A percentile compares a stretch with the other conserved stretches of the same genome.
Evolutionary conservation across 345 rosid genomes (phyloP).

Genomic region (Gynandropsis gynandra): DNA sequence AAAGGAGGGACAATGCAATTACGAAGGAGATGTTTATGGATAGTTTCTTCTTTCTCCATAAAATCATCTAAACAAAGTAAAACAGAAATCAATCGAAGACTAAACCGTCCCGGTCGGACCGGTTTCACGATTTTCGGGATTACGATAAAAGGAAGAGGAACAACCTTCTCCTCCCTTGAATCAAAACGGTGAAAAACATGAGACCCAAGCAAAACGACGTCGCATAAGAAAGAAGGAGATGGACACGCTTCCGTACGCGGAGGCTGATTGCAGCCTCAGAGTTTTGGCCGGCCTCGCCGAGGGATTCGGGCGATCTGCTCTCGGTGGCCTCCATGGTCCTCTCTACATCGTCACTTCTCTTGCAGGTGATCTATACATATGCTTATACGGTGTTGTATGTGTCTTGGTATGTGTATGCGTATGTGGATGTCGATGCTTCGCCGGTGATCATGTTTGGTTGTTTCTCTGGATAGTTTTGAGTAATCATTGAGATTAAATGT

Average conservation of each 20-base stretch:
- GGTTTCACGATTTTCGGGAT: too few relatives aligned
- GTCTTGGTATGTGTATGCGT: not conserved
- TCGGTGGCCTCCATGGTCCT: constrained; percentile 70
- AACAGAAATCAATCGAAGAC: too few relatives aligned
- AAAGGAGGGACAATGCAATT: too few relatives aligned
- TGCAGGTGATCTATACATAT: constrained; percentile 34
- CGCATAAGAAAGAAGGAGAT: constrained; percentile 20
- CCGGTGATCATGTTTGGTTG: not conserved
- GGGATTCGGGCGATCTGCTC: constrained; percentile 62
- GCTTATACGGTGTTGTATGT: not conserved
- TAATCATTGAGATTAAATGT: not conserved
- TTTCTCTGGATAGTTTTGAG: not conserved
- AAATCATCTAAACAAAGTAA: too few relatives aligned
- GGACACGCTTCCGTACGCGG: constrained; percentile 53
- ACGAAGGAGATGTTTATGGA: too few relatives aligned
- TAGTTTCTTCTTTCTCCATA: too few relatives aligned
- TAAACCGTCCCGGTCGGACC: too few relatives aligned
- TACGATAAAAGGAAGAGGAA: too few relatives aligned
- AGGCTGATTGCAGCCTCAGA: constrained; percentile 47
- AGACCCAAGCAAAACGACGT: not conserved
- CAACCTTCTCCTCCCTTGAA: too few relatives aligned
- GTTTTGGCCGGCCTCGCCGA: constrained; percentile 63
- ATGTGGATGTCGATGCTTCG: constrained; percentile 1
- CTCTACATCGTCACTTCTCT: constrained; percentile 49
- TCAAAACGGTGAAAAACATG: too few relatives aligned